These are phyloP conservation scores for Nevesoporus exiguus DNA, from an alignment of 768 basidiomycete species.

Conservation along the genomic window DNA sequence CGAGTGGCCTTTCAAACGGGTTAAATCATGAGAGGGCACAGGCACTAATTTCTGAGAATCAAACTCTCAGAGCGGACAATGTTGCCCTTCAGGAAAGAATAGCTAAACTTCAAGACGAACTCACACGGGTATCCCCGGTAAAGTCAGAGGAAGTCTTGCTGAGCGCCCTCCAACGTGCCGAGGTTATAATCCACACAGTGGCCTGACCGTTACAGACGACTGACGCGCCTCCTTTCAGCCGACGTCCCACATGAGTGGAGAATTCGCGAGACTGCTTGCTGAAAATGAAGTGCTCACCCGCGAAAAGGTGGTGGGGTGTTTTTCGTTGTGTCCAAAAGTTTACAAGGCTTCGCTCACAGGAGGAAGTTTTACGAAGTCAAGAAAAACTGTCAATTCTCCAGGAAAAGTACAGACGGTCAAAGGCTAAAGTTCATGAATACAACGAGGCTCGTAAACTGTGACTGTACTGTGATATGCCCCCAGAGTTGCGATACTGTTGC, in stretches of 20 bases:
- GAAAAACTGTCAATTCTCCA: slow-evolving; percentile 10
- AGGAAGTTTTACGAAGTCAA: slow-evolving; percentile 3
- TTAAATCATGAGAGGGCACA: slow-evolving; percentile 8
- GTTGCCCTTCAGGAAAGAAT: slow-evolving; percentile 14
- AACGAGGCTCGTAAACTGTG: slow-evolving; percentile 16
- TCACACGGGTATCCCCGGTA: slow-evolving; percentile 4
- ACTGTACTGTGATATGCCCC: background rate
- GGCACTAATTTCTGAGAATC: slow-evolving; percentile 16
- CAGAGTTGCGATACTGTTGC: background rate
- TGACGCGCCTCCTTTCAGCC: slow-evolving; percentile 11
- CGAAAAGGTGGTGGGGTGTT: slow-evolving; percentile 10
- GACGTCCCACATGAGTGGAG: slow-evolving; percentile 1
- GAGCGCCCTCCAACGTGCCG: slow-evolving; percentile 1
- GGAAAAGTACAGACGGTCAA: slow-evolving; percentile 22
- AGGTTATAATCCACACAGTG: slow-evolving; percentile 1
- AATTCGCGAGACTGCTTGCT: slow-evolving; percentile 15
- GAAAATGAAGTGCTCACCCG: slow-evolving; percentile 14
- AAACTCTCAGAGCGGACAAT: slow-evolving; percentile 19
- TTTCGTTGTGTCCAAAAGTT: background rate
- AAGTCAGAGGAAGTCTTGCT: slow-evolving; percentile 17
- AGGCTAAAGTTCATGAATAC: slow-evolving; percentile 15
- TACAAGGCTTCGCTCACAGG: slow-evolving; percentile 9
- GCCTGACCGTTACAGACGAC: background rate
- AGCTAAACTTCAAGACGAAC: slow-evolving; percentile 12
- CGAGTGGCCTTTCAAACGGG: background rate